These are phyloP conservation scores for Acer yangbiense DNA, from an alignment of 345 rosid genomes.

Conservation along the genomic window DNA sequence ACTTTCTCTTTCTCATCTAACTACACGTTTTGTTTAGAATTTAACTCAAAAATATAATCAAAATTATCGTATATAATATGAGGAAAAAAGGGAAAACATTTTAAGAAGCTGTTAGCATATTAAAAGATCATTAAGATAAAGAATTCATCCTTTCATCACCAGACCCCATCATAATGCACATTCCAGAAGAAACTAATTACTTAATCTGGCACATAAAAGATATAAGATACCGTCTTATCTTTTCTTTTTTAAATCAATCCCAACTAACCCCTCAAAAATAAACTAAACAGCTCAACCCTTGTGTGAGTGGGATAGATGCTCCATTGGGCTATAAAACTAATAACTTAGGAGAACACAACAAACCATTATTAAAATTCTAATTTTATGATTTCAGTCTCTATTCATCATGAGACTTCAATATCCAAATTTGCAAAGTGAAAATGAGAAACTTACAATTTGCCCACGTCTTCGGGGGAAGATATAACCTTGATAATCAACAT, in stretches of 20 bases:
- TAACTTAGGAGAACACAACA: neutral
- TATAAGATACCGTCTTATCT: neutral
- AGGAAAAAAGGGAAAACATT: neutral
- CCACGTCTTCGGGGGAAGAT: slow-evolving; percentile 78
- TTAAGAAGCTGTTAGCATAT: neutral
- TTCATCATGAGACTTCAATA: neutral
- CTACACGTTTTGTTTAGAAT: neutral
- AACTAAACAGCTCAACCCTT: neutral
- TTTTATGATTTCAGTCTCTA: neutral
- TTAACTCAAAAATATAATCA: neutral
- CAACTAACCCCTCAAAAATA: neutral
- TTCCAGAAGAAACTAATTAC: neutral
- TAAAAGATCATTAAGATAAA: neutral
- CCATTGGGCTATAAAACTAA: neutral
- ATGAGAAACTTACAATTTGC: slow-evolving; percentile 57
- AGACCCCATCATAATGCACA: neutral
- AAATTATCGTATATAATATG: neutral
- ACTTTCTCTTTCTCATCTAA: neutral
- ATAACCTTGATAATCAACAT: slow-evolving; percentile 84
- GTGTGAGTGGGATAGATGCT: neutral
- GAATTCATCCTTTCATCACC: neutral
- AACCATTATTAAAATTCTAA: neutral
- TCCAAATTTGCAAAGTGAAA: neutral
- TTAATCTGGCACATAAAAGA: neutral
- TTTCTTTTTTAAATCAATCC: neutral